Conservation (phyloP, 192 early-diverging fungal species). For the Backusella tarrabulga region DNA sequence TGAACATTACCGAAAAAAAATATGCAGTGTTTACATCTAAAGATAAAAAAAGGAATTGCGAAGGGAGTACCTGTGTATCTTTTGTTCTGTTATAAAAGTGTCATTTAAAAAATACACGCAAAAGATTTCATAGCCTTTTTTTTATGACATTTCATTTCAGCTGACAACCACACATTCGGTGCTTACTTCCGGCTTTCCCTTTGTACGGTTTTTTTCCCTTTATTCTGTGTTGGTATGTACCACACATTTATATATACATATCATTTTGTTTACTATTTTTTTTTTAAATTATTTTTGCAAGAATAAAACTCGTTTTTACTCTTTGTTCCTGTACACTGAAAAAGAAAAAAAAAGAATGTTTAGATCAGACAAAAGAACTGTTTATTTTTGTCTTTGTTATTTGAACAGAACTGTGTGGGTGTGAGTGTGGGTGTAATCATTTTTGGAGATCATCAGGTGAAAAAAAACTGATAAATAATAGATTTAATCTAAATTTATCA, state of each 20-base stretch:
- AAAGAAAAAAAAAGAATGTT: background rate
- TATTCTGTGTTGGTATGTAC: background rate
- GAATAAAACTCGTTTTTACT: background rate
- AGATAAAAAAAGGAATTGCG: background rate
- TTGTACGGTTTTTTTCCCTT: background rate
- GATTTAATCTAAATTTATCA: background rate
- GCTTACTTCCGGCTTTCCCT: background rate
- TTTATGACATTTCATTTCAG: background rate
- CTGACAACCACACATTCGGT: background rate
- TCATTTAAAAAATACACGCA: background rate
- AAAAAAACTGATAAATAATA: background rate
- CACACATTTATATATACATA: background rate
- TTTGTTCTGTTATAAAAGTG: background rate
- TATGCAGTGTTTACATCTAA: background rate
- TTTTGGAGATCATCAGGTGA: background rate
- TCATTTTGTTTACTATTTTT: background rate
- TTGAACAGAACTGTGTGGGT: background rate
- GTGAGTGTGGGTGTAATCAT: background rate
- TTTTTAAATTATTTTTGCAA: background rate
- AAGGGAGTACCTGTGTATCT: background rate
- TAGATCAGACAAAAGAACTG: background rate
- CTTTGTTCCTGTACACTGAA: background rate
- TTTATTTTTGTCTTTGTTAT: background rate
- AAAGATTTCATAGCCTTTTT: background rate
- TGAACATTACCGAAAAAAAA: background rate